Base-by-base conservation (phyloP, 2,329 filamentous ascomycete species). In the Beauveria varroae region DNA sequence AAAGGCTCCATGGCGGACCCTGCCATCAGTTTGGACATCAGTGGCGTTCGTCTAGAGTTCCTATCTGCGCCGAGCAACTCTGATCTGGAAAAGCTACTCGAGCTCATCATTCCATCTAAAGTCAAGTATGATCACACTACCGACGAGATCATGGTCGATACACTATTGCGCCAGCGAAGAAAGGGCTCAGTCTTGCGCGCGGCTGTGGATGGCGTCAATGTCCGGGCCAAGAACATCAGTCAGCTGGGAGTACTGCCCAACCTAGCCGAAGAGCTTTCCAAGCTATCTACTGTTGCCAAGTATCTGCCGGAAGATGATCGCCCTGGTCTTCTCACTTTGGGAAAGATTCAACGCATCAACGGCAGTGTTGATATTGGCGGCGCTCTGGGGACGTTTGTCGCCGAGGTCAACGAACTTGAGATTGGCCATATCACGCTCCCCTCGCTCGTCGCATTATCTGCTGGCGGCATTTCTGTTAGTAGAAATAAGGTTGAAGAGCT, bases 291-390 rank as follows among this genome's bases (percentile, higher is more conserved):
- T 0, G 91, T 99, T 28, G 85, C 93, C 7, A 98, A 97, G 71
- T 98, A 98, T 71, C 80, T 99, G 2, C 93, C 95, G 0, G 93
- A 99, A 67, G 95, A 99, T 73, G 93, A 99, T 68, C 85, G 93
- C 1, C 95, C 95, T 2, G 95, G 95, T 0, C 78, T 98, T 22
- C 78, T 99, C 43, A 92, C 88, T 0, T 78, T 99, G 43, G 79
- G 82, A 0, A 78, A 85, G 34, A 73, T 97, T 58, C 83, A 86
- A 57, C 84, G 86, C 20, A 67, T 91, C 7, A 81, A 87, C 30
- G 74, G 83, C 9, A 78, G 80, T 28, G 74, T 90, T 10, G 82
- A 89, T 49, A 72, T 93, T 54, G 88, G 87, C 49, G 82, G 86
- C 2, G 80, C 83, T 41, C 78, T 97, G 61, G 95, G 95, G 0